These are phyloP conservation scores for Bertia moriformis DNA, from an alignment of 2,329 filamentous ascomycete genomes.

Conservation along the genomic window DNA sequence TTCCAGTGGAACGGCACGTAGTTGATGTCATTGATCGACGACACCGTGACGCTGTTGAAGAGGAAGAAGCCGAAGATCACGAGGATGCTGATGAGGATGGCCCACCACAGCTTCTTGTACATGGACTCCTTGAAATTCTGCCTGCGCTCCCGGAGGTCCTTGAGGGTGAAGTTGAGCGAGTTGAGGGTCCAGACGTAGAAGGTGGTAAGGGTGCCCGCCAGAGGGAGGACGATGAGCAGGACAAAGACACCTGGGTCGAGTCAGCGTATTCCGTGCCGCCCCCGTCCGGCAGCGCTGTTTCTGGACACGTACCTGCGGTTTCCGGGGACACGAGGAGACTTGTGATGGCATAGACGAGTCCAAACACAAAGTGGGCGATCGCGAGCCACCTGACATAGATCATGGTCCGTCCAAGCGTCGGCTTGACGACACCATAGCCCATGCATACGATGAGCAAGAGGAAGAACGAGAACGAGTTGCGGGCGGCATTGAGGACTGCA, in stretches of 20 bases:
- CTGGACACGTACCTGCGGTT: slow-evolving; percentile 62
- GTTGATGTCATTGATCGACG: slow-evolving; percentile 66
- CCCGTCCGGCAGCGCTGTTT: slow-evolving; percentile 6
- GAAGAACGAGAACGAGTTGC: slow-evolving; percentile 98
- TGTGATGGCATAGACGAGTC: slow-evolving; percentile 80
- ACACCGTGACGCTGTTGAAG: slow-evolving; percentile 91
- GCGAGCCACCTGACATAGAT: slow-evolving; percentile 82
- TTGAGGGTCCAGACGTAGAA: slow-evolving; percentile 99
- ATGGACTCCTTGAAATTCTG: slow-evolving; percentile 86
- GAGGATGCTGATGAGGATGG: slow-evolving; percentile 77
- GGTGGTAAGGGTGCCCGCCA: slow-evolving; percentile 84
- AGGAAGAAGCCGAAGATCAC: slow-evolving; percentile 98
- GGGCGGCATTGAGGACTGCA: slow-evolving; percentile 79
- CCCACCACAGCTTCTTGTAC: slow-evolving; percentile 99
- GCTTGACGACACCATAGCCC: slow-evolving; percentile 97
- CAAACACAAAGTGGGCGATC: slow-evolving; percentile 85
- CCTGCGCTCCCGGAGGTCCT: slow-evolving; percentile 82
- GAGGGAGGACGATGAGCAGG: slow-evolving; percentile 78
- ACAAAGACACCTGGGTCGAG: slow-evolving; percentile 57
- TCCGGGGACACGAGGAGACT: slow-evolving; percentile 82
- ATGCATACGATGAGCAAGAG: slow-evolving; percentile 95
- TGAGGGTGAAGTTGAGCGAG: slow-evolving; percentile 84
- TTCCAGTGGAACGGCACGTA: slow-evolving; percentile 97
- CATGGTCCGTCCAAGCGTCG: slow-evolving; percentile 83
- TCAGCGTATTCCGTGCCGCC: slow-evolving; percentile 7